Conservation (phyloP, 2,329 filamentous ascomycete species). For the Rhytidhysteron rufulum region DNA sequence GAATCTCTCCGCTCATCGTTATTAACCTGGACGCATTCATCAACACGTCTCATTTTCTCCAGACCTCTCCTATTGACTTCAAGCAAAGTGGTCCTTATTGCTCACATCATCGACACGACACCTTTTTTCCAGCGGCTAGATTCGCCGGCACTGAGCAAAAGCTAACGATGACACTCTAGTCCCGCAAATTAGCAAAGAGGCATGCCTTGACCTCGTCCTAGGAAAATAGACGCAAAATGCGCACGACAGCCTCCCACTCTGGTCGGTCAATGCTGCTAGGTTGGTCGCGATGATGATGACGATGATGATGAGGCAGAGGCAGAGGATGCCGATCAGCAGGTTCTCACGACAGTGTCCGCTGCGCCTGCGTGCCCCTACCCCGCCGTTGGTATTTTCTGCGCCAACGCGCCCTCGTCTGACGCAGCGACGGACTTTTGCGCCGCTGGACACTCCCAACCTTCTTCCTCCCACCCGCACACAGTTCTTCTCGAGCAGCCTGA, state of each 20-base stretch:
- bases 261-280: slow-evolving; percentile 1
- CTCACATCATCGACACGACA: no score
- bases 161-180: no score
- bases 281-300: slow-evolving; percentile 14
- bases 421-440: not conserved
- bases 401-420: slow-evolving; percentile 2
- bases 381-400: slow-evolving; percentile 21
- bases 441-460: slow-evolving; percentile 3
- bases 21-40: no score
- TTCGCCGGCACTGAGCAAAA: no score
- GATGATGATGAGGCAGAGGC: no score
- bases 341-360: slow-evolving; percentile 24
- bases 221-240: not conserved
- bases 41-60: no score
- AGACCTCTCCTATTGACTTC: no score
- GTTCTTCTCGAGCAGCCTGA: slow-evolving; percentile 50
- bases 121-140: no score
- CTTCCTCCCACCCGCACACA: slow-evolving; percentile 8
- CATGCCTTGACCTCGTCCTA: not conserved
- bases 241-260: not conserved
- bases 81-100: no score
- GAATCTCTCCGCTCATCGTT: no score
- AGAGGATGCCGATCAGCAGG: slow-evolving; percentile 24
- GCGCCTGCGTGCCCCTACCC: slow-evolving; percentile 27
- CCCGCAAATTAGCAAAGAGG: not conserved